Conservation (phyloP, 306 rosid species). For the Luffa acutangula region DNA sequence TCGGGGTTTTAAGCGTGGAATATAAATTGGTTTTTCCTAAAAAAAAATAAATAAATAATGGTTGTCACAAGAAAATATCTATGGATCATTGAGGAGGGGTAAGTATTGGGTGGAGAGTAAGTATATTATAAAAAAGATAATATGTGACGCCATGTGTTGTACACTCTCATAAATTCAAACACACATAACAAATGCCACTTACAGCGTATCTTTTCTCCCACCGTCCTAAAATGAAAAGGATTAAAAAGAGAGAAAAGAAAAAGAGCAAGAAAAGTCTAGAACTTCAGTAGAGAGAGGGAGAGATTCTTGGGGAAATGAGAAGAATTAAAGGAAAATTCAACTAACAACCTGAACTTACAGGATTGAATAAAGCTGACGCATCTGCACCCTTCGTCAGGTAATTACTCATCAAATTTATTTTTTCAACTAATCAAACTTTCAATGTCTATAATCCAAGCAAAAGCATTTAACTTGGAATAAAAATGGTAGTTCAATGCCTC, state of each 20-base stretch:
- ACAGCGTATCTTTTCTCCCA: neutral
- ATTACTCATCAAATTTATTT: slow-evolving; percentile 2
- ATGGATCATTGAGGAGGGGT: neutral
- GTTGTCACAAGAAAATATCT: neutral
- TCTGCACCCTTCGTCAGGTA: neutral
- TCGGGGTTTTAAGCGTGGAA: too few species aligned
- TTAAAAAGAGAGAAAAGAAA: neutral
- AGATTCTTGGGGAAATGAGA: neutral
- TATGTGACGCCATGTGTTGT: neutral
- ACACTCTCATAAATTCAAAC: neutral
- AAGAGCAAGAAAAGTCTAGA: neutral
- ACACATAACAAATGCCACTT: neutral
- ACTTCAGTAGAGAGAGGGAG: neutral
- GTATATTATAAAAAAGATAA: too few species aligned
- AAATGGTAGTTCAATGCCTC: neutral
- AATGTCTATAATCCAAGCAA: neutral
- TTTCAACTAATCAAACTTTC: neutral
- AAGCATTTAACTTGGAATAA: neutral
- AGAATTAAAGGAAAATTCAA: neutral
- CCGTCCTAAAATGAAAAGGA: neutral
- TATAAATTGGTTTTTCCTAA: too few species aligned
- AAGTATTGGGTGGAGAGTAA: neutral
- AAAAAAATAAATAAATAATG: too few species aligned
- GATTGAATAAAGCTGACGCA: neutral
- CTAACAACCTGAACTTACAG: neutral